phyloP scores from a whole-genome alignment of 306 rosid genomes.

The Sesbania bispinosa region DNA sequence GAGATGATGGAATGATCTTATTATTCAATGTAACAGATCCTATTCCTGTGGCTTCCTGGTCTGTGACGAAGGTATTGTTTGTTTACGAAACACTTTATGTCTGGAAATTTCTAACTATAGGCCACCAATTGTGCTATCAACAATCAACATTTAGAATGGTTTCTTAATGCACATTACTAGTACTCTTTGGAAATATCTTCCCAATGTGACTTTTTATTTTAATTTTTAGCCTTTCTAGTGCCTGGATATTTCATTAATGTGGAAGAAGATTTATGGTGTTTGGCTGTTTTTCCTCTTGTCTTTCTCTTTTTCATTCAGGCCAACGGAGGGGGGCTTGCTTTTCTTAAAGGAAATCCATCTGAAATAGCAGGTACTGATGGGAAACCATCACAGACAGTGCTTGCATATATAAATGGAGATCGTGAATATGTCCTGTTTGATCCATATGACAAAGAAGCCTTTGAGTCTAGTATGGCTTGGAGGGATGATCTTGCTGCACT shows the following conservation, averaged over 20 bases:
- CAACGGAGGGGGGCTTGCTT: conserved; percentile 79
- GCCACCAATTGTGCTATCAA: background rate
- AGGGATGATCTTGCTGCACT: conserved; percentile 28
- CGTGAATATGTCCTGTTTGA: conserved; percentile 74
- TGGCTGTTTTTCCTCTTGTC: background rate
- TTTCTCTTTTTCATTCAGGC: conserved; percentile 46
- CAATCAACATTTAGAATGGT: background rate
- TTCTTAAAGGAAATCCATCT: conserved; percentile 44
- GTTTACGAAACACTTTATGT: background rate
- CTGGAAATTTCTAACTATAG: background rate
- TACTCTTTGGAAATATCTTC: background rate
- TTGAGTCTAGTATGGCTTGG: conserved; percentile 37
- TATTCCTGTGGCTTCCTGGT: conserved; percentile 72
- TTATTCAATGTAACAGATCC: conserved; percentile 69
- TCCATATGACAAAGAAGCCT: conserved; percentile 51
- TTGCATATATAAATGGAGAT: conserved; percentile 71
- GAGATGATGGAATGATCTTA: conserved; percentile 68
- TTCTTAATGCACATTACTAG: background rate
- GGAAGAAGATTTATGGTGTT: background rate
- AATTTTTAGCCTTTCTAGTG: background rate
- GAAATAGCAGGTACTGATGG: conserved; percentile 35
- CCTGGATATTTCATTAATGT: background rate
- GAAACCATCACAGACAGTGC: conserved; percentile 35
- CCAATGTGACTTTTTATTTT: background rate
- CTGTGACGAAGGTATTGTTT: conserved; percentile 69